Evolutionary conservation across 495 filamentous ascomycete genomes (phyloP), one percentile per base, ranked within the genome.

Genomic region (Penicillium chermesinum): DNA sequence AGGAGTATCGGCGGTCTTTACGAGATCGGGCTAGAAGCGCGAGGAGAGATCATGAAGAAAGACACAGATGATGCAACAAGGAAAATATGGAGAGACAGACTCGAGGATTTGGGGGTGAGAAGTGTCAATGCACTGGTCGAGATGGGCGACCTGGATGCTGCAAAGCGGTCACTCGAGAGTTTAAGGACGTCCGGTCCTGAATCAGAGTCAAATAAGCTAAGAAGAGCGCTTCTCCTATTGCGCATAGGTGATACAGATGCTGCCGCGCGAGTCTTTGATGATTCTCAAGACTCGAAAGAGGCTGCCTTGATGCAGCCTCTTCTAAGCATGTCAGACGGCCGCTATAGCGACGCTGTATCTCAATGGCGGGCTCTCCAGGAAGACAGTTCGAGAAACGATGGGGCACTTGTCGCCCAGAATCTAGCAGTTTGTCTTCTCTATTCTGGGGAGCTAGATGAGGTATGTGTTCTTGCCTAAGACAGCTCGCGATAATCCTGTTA

Each of bases 1-100:
- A 75, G 88, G 42, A 83, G 84, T n/a, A 82, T 98, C 33, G 88
- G 86, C 64, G 84, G 83, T 17, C 86, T 93, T 58, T 96, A 95
- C 59, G 90, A 95, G 47, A 75, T 98, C 1, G 93, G 83, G 0
- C 59, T 84, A 12, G 89, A 95, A 61, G 87, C 82, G 1, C 70
- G 91, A 21, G 63, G 62, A 1, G 74, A 77, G 21, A 58, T 86
- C 13, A 61, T 71, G 42, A 68, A 49, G 40, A 58, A 40, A 48
- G 63, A 61, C 4, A 47, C 50, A 35, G 57, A 36, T 15, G 57
- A 60, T 7, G 32, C 41, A 13, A 76, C 77, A 25, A 66, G 69
- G 10, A 61, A 70, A 41, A 52, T 85, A 33, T 97, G 91, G 93
- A 77, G 72, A 53, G 64, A 64, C 1, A 52, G 93, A 34, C 65